Evolutionary conservation across 768 basidiomycete genomes (phyloP).

Genomic region (Amanita pallidorosea): DNA sequence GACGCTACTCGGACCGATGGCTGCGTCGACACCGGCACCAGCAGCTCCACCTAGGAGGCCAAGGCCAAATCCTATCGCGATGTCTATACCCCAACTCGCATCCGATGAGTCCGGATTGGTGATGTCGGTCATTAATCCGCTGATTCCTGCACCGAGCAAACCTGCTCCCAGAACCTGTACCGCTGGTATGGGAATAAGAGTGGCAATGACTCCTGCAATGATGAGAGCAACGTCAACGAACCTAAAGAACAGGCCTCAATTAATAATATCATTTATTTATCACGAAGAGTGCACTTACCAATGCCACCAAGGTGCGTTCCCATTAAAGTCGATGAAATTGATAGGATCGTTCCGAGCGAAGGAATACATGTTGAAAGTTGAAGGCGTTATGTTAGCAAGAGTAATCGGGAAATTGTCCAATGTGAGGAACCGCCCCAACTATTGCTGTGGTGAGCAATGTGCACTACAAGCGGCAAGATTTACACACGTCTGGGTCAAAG

Average conservation of each 20-base stretch:
- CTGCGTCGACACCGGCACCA: too few relatives aligned
- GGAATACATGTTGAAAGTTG: conserved; percentile 8
- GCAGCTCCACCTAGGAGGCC: too few relatives aligned
- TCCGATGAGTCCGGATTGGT: too few relatives aligned
- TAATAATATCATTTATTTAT: neutral
- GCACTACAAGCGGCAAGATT: neutral
- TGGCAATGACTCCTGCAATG: too few relatives aligned
- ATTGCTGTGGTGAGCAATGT: neutral
- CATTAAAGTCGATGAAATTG: conserved; percentile 9
- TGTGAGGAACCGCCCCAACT: neutral
- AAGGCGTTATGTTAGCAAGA: neutral
- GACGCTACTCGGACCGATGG: too few relatives aligned
- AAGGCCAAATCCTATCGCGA: too few relatives aligned
- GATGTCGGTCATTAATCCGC: too few relatives aligned
- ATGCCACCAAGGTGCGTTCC: conserved; percentile 10
- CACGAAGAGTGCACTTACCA: neutral
- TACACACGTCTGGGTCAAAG: neutral
- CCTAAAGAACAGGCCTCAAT: neutral
- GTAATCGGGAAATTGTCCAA: neutral
- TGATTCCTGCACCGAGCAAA: too few relatives aligned
- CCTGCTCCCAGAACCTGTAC: too few relatives aligned
- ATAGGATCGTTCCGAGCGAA: conserved; percentile 9
- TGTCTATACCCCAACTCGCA: too few relatives aligned
- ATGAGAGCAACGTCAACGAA: too few relatives aligned
- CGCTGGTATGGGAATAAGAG: too few relatives aligned